A percentile compares a stretch with the other conserved stretches of the same genome.
phyloP scores from a whole-genome alignment of 164 flowering plant species.

The Kalanchoe fedtschenkoi region DNA sequence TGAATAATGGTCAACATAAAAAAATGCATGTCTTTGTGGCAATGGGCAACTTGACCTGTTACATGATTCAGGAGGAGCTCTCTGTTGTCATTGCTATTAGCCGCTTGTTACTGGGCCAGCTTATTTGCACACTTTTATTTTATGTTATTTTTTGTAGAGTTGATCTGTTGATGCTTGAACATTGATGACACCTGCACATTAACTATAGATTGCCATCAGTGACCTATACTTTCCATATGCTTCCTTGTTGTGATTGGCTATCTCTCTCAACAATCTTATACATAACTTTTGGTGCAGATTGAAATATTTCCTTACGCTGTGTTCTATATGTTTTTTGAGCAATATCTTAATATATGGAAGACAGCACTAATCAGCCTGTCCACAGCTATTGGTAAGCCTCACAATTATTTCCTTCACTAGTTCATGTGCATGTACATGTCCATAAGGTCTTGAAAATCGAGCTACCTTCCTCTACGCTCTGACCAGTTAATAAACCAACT shows the following conservation, averaged over 20 bases:
- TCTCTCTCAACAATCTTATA: not conserved
- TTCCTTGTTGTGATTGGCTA: not conserved
- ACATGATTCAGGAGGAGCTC: no score
- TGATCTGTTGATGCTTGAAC: no score
- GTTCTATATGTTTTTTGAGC: conserved; percentile 94
- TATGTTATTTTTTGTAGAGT: no score
- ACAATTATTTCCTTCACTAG: not conserved
- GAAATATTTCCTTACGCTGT: conserved; percentile 91
- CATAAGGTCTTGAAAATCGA: not conserved
- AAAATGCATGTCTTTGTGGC: no score
- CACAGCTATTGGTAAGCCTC: conserved; percentile 76
- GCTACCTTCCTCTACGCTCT: not conserved
- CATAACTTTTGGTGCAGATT: conserved; percentile 53
- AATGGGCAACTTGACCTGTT: no score
- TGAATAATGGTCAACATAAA: no score
- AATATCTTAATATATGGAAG: conserved; percentile 90
- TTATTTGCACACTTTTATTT: no score
- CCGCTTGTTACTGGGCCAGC: no score
- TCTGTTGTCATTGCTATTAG: no score
- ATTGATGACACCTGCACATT: no score
- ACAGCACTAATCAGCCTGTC: conserved; percentile 86
- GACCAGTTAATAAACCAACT: not conserved
- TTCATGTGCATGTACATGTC: not conserved
- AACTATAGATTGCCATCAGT: not conserved
- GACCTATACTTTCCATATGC: not conserved